Evolutionary conservation across 345 rosid genomes (phyloP).

Genomic region (Eutrema japonicum): DNA sequence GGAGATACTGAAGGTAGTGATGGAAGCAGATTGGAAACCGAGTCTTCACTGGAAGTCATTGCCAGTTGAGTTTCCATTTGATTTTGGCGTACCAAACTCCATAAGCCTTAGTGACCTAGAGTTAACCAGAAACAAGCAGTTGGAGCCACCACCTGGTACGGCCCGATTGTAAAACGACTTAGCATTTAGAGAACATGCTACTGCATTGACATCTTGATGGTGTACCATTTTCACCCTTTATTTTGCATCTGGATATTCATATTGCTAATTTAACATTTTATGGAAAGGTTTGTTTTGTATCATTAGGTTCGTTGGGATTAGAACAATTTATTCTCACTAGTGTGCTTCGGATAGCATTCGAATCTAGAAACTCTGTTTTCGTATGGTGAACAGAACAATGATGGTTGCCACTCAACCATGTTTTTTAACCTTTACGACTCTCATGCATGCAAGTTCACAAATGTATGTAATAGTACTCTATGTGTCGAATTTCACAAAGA

Average conservation of each 20-base stretch:
- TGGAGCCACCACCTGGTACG: conserved; percentile 22
- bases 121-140: conserved; percentile 26
- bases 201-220: conserved; percentile 22
- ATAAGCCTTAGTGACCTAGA: conserved; percentile 21
- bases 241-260: not conserved
- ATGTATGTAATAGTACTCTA: too few species aligned
- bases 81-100: conserved; percentile 42
- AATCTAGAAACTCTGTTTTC: too few species aligned
- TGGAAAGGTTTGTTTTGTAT: not conserved
- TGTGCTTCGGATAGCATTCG: too few species aligned
- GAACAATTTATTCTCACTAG: too few species aligned
- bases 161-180: conserved; percentile 24
- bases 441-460: too few species aligned
- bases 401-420: too few species aligned
- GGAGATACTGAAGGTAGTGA: conserved; percentile 61
- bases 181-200: conserved; percentile 10
- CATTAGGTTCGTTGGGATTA: too few species aligned
- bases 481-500: too few species aligned
- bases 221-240: conserved; percentile 1
- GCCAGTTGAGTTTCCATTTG: conserved; percentile 57
- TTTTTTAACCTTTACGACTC: too few species aligned
- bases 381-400: too few species aligned
- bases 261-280: not conserved
- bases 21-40: conserved; percentile 78
- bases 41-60: conserved; percentile 63